Conservation (phyloP, 768 basidiomycete genomes). For the Boletus eberwhitei region DNA sequence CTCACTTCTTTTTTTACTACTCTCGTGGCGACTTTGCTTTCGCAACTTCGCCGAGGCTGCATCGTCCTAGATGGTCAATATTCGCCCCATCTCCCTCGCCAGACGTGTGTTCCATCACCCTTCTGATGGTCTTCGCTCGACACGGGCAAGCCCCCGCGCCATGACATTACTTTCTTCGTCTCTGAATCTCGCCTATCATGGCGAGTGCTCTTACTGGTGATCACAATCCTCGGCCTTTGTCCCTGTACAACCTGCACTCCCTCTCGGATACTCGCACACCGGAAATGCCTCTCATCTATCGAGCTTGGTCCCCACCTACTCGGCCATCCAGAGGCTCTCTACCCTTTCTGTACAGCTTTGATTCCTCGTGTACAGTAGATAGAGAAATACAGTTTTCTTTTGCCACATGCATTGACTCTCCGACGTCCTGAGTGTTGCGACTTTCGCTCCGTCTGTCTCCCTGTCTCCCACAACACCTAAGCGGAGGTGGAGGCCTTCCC, state of each 20-base stretch:
- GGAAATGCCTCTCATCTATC: not conserved
- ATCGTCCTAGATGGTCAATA: not conserved
- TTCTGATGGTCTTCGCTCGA: not conserved
- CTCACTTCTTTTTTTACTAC: not conserved
- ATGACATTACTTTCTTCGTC: not conserved
- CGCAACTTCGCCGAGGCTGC: not conserved
- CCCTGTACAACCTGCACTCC: not conserved
- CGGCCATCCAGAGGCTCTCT: constrained; percentile 2
- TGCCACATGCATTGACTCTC: constrained; percentile 54
- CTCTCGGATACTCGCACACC: not conserved
- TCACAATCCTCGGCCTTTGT: not conserved
- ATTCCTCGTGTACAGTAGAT: constrained; percentile 31
- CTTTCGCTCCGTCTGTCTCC: constrained; percentile 28
- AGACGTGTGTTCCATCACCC: not conserved
- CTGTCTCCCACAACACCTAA: constrained; percentile 21
- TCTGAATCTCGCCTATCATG: not conserved
- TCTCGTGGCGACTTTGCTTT: not conserved
- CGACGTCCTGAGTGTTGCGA: constrained; percentile 40
- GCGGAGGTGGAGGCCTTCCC: constrained; percentile 11
- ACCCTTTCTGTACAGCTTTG: constrained; percentile 20
- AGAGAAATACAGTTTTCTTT: constrained; percentile 38
- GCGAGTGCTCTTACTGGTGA: not conserved
- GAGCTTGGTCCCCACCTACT: not conserved
- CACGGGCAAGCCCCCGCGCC: not conserved
- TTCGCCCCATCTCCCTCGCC: not conserved